Base-by-base conservation (phyloP, 2,329 filamentous ascomycete genomes). In the Botryotinia narcissicola region DNA sequence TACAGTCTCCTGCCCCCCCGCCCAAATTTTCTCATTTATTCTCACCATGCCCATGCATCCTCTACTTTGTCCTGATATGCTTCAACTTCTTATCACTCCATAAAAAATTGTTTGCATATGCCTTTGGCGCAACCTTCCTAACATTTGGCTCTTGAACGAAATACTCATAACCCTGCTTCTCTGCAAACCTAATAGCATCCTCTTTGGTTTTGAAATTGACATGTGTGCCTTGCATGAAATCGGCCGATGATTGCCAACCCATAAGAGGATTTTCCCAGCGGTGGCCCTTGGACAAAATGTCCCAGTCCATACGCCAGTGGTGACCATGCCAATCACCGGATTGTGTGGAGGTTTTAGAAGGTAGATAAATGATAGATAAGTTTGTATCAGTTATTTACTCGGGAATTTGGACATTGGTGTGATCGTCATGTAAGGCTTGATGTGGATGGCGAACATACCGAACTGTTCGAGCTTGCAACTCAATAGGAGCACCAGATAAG, bases 151-250 rank as follows among this genome's bases (percentile, higher is more conserved):
- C 96, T 86, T 98, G 96, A 37, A 99, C 95, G 82, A 96, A 98
- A 84, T 97, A 99, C 82, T 99, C 95, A 82, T 99, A 99, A 51
- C 97, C 96, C 84, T 99, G 96, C 88, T 98, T 99, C 86, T 98
- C 93, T 37, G 97, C 96, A 81, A 99, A 99, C 74, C 87, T 86
- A 80, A 99, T 95, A 77, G 96, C 96, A 79, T 97, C 95, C 82
- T 98, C 94, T 87, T 97, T 98, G 79, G 87, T 88, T 83, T 93
- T 93, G 88, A 99, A 99, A 83, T 91, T 91, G 80, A 99, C 84
- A 82, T 94, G 89, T 67, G 94, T 97, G 80, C 94, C 95, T 83
- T 99, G 95, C 94, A 99, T 96, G 81, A 90, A 90, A 83, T 99
- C 96, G 73, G 88, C 95, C 29, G 94, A 97, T 37, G 95, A 98